phyloP scores from a whole-genome alignment of 371 early-diverging fungal genomes.

The Mortierella sp. region DNA sequence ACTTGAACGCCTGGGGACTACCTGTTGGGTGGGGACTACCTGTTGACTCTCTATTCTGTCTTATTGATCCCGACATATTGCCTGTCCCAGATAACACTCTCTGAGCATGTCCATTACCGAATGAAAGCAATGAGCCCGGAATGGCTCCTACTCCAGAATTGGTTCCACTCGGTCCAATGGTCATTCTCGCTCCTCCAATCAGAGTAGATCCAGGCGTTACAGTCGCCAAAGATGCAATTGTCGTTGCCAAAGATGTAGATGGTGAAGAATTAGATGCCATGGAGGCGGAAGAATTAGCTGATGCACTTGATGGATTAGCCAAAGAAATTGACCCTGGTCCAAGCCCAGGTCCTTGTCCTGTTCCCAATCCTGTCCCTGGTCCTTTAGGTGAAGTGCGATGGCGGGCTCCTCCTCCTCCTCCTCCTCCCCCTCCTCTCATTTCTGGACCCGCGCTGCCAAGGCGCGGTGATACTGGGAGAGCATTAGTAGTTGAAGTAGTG shows the following conservation, averaged over 20 bases:
- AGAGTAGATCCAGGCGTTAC: not conserved
- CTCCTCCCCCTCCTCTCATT: slow-evolving; percentile 2
- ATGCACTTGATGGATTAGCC: not conserved
- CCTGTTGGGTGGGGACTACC: slow-evolving; percentile 2
- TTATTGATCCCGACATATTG: not conserved
- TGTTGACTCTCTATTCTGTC: not conserved
- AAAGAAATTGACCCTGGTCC: slow-evolving; percentile 4
- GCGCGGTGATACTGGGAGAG: slow-evolving; percentile 38
- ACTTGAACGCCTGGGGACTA: slow-evolving; percentile 24
- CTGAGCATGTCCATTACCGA: slow-evolving; percentile 10
- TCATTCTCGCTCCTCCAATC: slow-evolving; percentile 11
- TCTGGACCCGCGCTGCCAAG: slow-evolving; percentile 13
- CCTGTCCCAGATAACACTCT: not conserved
- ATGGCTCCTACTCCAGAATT: not conserved
- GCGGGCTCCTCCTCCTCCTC: slow-evolving; percentile 13
- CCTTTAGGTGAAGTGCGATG: slow-evolving; percentile 41
- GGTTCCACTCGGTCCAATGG: not conserved
- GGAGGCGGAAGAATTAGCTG: not conserved
- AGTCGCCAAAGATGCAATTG: not conserved
- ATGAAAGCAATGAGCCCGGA: slow-evolving; percentile 5
- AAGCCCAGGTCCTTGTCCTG: slow-evolving; percentile 6
- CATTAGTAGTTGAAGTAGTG: slow-evolving; percentile 37
- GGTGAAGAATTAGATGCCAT: slow-evolving; percentile 2
- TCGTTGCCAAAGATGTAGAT: not conserved
- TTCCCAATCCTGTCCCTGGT: slow-evolving; percentile 1